Evolutionary conservation across 2,329 filamentous ascomycete genomes (phyloP).

Genomic region (Colletotrichum camelliae): DNA sequence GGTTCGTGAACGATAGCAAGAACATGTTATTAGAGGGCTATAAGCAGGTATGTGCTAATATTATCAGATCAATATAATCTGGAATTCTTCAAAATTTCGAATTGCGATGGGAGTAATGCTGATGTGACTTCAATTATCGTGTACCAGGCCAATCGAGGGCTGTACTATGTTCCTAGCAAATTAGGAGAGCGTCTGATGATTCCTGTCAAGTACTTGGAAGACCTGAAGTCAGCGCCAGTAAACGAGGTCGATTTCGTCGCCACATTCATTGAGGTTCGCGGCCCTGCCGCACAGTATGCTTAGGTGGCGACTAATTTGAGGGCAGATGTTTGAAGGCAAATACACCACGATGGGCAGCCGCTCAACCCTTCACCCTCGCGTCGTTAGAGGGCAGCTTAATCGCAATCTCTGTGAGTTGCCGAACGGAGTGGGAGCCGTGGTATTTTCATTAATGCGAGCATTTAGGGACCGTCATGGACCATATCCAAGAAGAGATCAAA

Average conservation of each 20-base stretch:
- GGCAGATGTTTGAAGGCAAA: conserved; percentile 34
- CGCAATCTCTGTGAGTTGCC: neutral
- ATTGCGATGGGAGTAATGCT: neutral
- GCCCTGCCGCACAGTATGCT: neutral
- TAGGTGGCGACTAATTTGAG: neutral
- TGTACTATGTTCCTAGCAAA: conserved; percentile 29
- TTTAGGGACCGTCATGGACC: neutral
- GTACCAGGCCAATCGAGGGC: neutral
- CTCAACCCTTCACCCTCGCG: conserved; percentile 30
- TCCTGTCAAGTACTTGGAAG: conserved; percentile 30
- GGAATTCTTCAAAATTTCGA: neutral
- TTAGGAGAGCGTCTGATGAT: conserved; percentile 32
- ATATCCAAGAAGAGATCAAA: neutral
- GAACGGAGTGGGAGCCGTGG: neutral
- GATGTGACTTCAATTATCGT: neutral
- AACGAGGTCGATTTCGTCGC: conserved; percentile 31
- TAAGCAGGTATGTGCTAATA: neutral
- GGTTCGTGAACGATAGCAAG: neutral
- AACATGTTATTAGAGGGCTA: neutral
- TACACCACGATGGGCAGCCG: conserved; percentile 34
- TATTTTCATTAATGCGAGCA: neutral
- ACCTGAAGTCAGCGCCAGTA: conserved; percentile 28
- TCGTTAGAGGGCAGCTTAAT: conserved; percentile 28
- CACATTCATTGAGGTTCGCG: conserved; percentile 25
- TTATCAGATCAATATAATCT: neutral